Conservation (phyloP, 371 early-diverging fungal genomes). For the Rhizomucor miehei region DNA sequence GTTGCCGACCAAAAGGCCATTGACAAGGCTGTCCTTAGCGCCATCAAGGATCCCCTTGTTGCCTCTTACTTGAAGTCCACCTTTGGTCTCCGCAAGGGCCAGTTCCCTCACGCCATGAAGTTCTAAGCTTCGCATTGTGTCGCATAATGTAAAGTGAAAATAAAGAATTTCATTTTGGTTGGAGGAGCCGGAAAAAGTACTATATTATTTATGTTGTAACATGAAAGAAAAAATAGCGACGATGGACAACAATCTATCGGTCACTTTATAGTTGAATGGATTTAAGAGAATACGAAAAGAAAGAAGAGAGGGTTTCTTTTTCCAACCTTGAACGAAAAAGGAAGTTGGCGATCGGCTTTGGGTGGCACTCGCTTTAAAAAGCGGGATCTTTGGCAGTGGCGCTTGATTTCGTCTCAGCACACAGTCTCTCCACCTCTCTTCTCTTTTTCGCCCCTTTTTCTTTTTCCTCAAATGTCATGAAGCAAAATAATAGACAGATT, state of each 20-base stretch:
- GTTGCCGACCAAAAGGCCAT: constrained; percentile 80
- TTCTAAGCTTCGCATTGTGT: constrained; percentile 64
- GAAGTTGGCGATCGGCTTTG: too few species aligned
- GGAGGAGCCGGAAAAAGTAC: neutral
- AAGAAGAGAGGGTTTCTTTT: too few species aligned
- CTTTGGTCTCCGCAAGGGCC: constrained; percentile 92
- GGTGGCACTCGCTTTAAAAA: too few species aligned
- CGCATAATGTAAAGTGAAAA: neutral
- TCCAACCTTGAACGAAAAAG: too few species aligned
- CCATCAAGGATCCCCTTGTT: constrained; percentile 82
- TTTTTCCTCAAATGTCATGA: constrained; percentile 2
- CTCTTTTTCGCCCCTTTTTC: neutral
- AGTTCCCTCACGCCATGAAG: constrained; percentile 89
- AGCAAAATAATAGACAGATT: constrained; percentile 4
- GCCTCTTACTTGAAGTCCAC: constrained; percentile 81
- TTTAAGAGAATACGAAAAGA: too few species aligned
- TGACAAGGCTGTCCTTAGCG: constrained; percentile 78
- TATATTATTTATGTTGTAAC: too few species aligned
- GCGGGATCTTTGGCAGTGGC: too few species aligned
- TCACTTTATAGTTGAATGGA: too few species aligned
- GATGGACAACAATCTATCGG: neutral
- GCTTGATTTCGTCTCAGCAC: too few species aligned
- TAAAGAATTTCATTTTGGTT: neutral
- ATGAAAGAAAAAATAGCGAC: neutral
- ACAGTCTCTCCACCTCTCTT: constrained; percentile 1